These are phyloP conservation scores for Leersia perrieri DNA, from an alignment of 176 grass and related monocot species.

Conservation along the genomic window DNA sequence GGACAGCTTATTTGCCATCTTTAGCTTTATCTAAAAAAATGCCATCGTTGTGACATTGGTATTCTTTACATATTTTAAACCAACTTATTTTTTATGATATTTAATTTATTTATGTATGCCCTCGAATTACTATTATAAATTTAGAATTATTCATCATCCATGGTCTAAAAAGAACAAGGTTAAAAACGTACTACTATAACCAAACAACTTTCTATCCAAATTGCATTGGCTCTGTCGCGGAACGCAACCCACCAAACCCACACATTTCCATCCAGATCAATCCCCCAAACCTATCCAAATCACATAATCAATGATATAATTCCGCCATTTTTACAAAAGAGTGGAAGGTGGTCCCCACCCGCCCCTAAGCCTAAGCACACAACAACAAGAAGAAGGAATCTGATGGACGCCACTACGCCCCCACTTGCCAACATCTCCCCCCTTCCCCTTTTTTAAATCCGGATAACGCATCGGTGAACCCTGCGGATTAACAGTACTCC, in stretches of 20 bases:
- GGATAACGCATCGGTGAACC: slow-evolving; percentile 31
- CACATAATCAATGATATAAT: background rate
- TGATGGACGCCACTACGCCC: slow-evolving; percentile 13
- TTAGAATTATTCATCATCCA: too few relatives aligned
- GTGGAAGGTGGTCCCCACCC: slow-evolving; percentile 8
- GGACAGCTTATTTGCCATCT: too few relatives aligned
- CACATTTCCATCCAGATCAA: background rate
- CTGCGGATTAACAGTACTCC: slow-evolving; percentile 18
- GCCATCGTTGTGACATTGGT: too few relatives aligned
- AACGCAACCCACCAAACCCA: background rate
- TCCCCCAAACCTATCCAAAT: background rate
- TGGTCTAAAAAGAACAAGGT: too few relatives aligned
- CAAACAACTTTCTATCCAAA: too few relatives aligned
- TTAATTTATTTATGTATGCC: too few relatives aligned
- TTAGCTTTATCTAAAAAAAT: too few relatives aligned
- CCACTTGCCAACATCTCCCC: background rate
- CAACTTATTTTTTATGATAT: too few relatives aligned
- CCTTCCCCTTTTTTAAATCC: slow-evolving; percentile 10
- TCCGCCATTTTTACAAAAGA: background rate
- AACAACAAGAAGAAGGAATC: background rate
- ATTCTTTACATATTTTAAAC: too few relatives aligned
- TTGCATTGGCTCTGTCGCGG: background rate
- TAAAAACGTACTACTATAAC: background rate
- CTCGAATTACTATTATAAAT: too few relatives aligned
- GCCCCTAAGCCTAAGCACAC: too few relatives aligned